These are phyloP conservation scores for Phellinidium pouzarii DNA, from an alignment of 1,284 basidiomycete species.

Conservation along the genomic window DNA sequence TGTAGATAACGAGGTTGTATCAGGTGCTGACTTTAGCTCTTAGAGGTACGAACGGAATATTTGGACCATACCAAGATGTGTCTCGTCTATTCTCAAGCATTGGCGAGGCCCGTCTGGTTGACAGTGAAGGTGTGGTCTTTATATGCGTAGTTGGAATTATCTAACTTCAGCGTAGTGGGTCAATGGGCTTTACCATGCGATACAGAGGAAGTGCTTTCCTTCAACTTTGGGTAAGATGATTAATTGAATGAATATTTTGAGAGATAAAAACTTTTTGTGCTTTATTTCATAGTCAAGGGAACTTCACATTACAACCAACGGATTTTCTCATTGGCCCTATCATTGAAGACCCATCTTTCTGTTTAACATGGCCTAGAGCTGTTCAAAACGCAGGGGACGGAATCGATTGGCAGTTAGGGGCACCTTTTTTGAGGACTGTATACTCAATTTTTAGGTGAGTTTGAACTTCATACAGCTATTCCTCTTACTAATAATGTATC, in stretches of 20 bases:
- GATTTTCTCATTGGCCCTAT: slow-evolving; percentile 81
- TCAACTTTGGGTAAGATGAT: slow-evolving; percentile 71
- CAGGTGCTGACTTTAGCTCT: slow-evolving; percentile 13
- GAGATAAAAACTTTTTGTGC: neutral
- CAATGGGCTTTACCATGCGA: slow-evolving; percentile 82
- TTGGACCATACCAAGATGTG: slow-evolving; percentile 78
- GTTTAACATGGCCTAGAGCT: slow-evolving; percentile 78
- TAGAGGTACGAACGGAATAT: slow-evolving; percentile 74
- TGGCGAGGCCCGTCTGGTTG: slow-evolving; percentile 64
- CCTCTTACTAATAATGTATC: neutral
- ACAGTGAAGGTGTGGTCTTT: slow-evolving; percentile 31
- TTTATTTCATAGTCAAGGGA: slow-evolving; percentile 48
- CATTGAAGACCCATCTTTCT: slow-evolving; percentile 57
- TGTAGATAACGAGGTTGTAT: slow-evolving; percentile 3
- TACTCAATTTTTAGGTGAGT: slow-evolving; percentile 76
- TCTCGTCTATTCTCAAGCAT: slow-evolving; percentile 59
- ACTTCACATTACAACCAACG: slow-evolving; percentile 66
- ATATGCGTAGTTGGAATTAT: slow-evolving; percentile 1
- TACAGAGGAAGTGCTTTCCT: slow-evolving; percentile 56
- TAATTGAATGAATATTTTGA: slow-evolving; percentile 1
- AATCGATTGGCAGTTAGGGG: slow-evolving; percentile 83
- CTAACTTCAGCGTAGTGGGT: slow-evolving; percentile 38
- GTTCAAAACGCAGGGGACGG: slow-evolving; percentile 62
- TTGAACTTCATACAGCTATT: slow-evolving; percentile 2
- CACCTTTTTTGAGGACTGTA: slow-evolving; percentile 72